phyloP scores from a whole-genome alignment of 1,139 yeast genomes.

The Candida freyschussii region DNA sequence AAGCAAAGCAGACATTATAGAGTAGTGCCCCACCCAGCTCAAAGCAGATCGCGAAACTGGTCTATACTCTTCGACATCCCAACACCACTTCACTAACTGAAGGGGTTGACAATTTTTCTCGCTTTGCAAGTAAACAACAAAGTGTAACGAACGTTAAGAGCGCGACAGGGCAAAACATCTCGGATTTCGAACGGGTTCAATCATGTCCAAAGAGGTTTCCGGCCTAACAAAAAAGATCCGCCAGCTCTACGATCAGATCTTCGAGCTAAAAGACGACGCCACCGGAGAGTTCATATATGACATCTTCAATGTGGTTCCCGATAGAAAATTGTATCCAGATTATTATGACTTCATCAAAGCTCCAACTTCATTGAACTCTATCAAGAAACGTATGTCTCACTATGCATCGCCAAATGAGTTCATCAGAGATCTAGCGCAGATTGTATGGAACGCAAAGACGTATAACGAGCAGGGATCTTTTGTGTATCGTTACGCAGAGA shows the following conservation, averaged over 20 bases:
- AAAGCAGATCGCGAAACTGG: too few species aligned
- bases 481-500: constrained; percentile 67
- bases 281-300: constrained; percentile 20
- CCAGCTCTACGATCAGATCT: constrained; percentile 39
- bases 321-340: constrained; percentile 56
- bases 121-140: too few species aligned
- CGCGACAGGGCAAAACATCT: too few species aligned
- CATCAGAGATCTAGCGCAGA: constrained; percentile 72
- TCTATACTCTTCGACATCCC: too few species aligned
- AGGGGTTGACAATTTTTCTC: too few species aligned
- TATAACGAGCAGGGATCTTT: constrained; percentile 69
- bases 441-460: constrained; percentile 84
- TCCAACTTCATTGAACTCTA: constrained; percentile 73
- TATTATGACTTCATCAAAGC: constrained; percentile 63
- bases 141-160: too few species aligned
- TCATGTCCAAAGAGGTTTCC: constrained; percentile 15
- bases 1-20: too few species aligned
- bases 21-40: too few species aligned
- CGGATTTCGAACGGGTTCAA: too few species aligned
- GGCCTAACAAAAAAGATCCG: constrained; percentile 39
- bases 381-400: constrained; percentile 44
- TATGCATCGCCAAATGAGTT: constrained; percentile 65
- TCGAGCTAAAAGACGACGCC: constrained; percentile 40
- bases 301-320: constrained; percentile 47
- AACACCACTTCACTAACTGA: too few species aligned